These are phyloP conservation scores for Phytophthora kernoviae DNA, from an alignment of 352 stramenopile species.

Conservation along the genomic window DNA sequence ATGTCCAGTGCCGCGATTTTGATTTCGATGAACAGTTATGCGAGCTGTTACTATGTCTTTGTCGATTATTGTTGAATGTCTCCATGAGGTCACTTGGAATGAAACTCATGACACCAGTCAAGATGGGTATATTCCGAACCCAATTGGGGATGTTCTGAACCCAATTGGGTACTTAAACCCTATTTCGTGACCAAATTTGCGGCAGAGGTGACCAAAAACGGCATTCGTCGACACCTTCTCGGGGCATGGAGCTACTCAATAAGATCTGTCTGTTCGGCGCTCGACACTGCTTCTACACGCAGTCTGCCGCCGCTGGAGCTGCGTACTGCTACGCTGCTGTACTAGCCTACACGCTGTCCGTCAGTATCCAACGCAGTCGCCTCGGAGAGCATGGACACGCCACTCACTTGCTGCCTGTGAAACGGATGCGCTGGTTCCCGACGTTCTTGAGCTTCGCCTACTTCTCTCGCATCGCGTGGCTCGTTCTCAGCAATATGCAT, in stretches of 20 bases:
- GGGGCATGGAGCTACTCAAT: slow-evolving; percentile 43
- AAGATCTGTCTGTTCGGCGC: slow-evolving; percentile 79
- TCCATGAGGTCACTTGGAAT: too few relatives aligned
- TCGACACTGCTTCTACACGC: slow-evolving; percentile 81
- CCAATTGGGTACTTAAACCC: too few relatives aligned
- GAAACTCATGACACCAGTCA: too few relatives aligned
- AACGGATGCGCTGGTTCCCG: slow-evolving; percentile 85
- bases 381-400: slow-evolving; percentile 82
- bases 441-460: slow-evolving; percentile 80
- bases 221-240: too few relatives aligned
- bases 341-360: slow-evolving; percentile 73
- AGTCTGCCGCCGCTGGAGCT: slow-evolving; percentile 62
- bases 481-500: slow-evolving; percentile 80
- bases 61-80: too few relatives aligned
- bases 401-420: slow-evolving; percentile 79
- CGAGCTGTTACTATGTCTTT: too few relatives aligned
- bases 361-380: slow-evolving; percentile 72
- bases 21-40: too few relatives aligned
- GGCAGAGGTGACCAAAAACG: too few relatives aligned
- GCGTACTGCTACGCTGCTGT: slow-evolving; percentile 72
- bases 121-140: too few relatives aligned
- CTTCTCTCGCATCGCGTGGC: slow-evolving; percentile 73
- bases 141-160: too few relatives aligned
- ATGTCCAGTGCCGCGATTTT: too few relatives aligned
- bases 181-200: too few relatives aligned